Evolutionary conservation across 495 filamentous ascomycete genomes (phyloP).

Genomic region (Penicillium silybi): DNA sequence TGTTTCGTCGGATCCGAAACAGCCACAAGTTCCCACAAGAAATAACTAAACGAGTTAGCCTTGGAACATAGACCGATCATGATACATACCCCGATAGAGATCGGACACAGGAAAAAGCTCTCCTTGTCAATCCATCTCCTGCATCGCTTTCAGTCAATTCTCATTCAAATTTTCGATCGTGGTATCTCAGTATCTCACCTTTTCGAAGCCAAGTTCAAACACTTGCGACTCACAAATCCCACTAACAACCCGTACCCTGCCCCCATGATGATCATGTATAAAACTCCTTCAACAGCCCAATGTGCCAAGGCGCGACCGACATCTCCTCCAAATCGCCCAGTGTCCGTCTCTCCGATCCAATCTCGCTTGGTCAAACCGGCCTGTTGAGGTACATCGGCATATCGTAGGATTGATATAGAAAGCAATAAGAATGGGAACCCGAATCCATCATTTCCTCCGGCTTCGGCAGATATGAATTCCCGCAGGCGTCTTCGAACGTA

Average conservation of each 20-base stretch:
- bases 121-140: constrained; percentile 38
- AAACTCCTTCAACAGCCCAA: constrained; percentile 37
- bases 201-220: constrained; percentile 24
- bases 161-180: not conserved
- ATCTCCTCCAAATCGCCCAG: constrained; percentile 33
- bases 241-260: constrained; percentile 31
- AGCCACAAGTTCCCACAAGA: constrained; percentile 38
- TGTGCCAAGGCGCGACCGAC: constrained; percentile 31
- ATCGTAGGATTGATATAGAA: constrained; percentile 50
- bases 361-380: constrained; percentile 17
- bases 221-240: constrained; percentile 29
- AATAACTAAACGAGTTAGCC: constrained; percentile 21
- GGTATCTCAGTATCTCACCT: constrained; percentile 10
- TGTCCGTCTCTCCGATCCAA: constrained; percentile 27
- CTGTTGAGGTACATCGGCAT: constrained; percentile 37
- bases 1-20: constrained; percentile 38
- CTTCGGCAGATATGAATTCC: constrained; percentile 61
- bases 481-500: constrained; percentile 53
- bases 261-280: constrained; percentile 41
- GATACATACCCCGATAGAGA: constrained; percentile 30
- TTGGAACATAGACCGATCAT: not conserved
- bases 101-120: constrained; percentile 28
- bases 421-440: constrained; percentile 58
- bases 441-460: constrained; percentile 59
- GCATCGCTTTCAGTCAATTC: not conserved